Percentiles rank a stretch among this genome's conserved stretches.
Conservation (phyloP, 139 green algal species). For the Marvania coccoides region DNA sequence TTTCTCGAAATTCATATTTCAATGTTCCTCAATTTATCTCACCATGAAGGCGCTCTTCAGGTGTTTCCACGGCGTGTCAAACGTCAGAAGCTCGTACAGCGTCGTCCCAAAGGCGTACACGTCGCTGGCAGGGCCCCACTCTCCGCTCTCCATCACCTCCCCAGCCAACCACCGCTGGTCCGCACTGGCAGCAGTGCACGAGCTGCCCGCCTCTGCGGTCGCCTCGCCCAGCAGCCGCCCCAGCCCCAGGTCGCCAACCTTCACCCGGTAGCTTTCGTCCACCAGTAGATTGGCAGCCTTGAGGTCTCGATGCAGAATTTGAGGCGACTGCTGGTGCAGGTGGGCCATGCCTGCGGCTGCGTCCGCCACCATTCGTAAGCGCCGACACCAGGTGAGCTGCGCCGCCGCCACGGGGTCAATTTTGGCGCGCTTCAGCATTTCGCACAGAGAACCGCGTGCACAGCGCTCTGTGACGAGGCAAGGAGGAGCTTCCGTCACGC, state of each 20-base stretch:
- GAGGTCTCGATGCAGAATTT: slow-evolving; percentile 42
- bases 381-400: slow-evolving; percentile 24
- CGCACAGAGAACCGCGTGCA: slow-evolving; percentile 30
- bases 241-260: slow-evolving; percentile 44
- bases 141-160: slow-evolving; percentile 31
- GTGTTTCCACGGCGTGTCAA: slow-evolving; percentile 21
- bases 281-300: slow-evolving; percentile 48
- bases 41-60: slow-evolving; percentile 1
- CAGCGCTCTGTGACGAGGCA: slow-evolving; percentile 8
- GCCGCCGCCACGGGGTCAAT: neutral
- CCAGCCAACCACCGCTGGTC: slow-evolving; percentile 24
- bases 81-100: slow-evolving; percentile 64
- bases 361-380: slow-evolving; percentile 28
- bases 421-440: slow-evolving; percentile 22
- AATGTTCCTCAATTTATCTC: neutral
- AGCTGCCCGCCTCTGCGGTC: neutral
- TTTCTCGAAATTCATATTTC: neutral
- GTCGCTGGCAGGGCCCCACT: slow-evolving; percentile 30
- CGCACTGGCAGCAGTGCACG: neutral
- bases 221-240: slow-evolving; percentile 26
- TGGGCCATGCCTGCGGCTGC: slow-evolving; percentile 47
- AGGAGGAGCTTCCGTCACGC: slow-evolving; percentile 27
- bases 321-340: slow-evolving; percentile 33
- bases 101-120: slow-evolving; percentile 46
- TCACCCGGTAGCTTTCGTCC: slow-evolving; percentile 32